Conservation (phyloP, 1,139 yeast species). For the Taiozyma onychis region DNA sequence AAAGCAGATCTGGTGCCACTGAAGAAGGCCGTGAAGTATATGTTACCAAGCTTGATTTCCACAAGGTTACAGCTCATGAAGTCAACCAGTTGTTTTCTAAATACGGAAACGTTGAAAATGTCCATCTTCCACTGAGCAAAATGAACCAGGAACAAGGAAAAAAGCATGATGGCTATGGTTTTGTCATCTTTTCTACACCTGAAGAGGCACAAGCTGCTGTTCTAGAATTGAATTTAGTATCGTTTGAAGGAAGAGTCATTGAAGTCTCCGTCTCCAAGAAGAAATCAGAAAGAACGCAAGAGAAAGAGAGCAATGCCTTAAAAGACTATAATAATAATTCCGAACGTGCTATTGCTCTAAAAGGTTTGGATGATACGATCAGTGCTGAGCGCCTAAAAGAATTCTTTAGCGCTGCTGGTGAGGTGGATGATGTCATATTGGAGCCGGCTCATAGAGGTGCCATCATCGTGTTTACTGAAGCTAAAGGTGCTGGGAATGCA, state of each 20-base stretch:
- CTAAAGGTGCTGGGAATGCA: conserved; percentile 53
- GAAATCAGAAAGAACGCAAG: conserved; percentile 27
- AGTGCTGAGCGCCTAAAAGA: conserved; percentile 36
- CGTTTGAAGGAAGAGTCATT: conserved; percentile 38
- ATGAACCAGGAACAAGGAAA: conserved; percentile 28
- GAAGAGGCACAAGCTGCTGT: conserved; percentile 43
- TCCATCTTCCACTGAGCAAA: conserved; percentile 43
- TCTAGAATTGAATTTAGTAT: conserved; percentile 31
- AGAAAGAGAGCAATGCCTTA: conserved; percentile 26
- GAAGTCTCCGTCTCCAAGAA: conserved; percentile 38
- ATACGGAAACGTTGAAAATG: conserved; percentile 44
- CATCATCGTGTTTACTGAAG: conserved; percentile 43
- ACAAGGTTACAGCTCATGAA: conserved; percentile 25
- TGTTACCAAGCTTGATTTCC: conserved; percentile 46
- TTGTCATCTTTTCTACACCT: conserved; percentile 38
- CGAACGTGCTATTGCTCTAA: conserved; percentile 36
- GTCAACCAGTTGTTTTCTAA: conserved; percentile 32
- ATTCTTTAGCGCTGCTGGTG: conserved; percentile 33
- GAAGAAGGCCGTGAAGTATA: conserved; percentile 51
- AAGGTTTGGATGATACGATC: conserved; percentile 42
- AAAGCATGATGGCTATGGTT: conserved; percentile 51
- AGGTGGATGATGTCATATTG: conserved; percentile 37
- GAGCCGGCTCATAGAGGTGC: conserved; percentile 48
- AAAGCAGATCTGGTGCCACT: conserved; percentile 36
- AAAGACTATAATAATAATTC: conserved; percentile 16